A percentile compares a stretch with the other conserved stretches of the same genome.
These are phyloP conservation scores for Annulohypoxylon stygium DNA, from an alignment of 495 filamentous ascomycete genomes.

Conservation along the genomic window DNA sequence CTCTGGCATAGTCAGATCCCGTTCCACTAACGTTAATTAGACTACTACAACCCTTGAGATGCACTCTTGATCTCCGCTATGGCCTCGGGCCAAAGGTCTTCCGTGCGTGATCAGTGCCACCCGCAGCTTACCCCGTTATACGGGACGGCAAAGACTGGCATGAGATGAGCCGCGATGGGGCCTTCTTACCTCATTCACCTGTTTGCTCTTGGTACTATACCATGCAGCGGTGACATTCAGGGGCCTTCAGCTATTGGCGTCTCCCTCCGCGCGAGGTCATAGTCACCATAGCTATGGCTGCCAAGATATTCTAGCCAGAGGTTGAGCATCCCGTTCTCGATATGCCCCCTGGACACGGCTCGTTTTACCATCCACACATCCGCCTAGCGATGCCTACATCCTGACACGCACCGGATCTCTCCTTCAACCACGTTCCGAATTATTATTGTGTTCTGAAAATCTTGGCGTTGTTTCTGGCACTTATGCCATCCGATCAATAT, in stretches of 20 bases:
- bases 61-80: conserved; percentile 38
- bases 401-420: conserved; percentile 63
- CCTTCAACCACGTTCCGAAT: conserved; percentile 57
- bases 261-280: conserved; percentile 22
- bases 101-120: conserved; percentile 53
- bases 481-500: conserved; percentile 53
- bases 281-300: conserved; percentile 37
- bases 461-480: conserved; percentile 57
- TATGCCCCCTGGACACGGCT: conserved; percentile 43
- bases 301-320: conserved; percentile 43
- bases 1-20: conserved; percentile 39
- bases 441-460: conserved; percentile 52
- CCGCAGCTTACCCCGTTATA: conserved; percentile 34
- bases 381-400: conserved; percentile 53
- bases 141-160: conserved; percentile 22
- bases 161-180: conserved; percentile 36
- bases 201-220: conserved; percentile 16
- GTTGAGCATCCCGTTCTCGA: conserved; percentile 41
- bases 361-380: conserved; percentile 60
- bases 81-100: conserved; percentile 52
- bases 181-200: not conserved
- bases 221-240: conserved; percentile 20
- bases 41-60: conserved; percentile 35
- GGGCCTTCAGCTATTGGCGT: conserved; percentile 26
- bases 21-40: conserved; percentile 37